A percentile compares a stretch with the other conserved stretches of the same genome.
phyloP scores from a whole-genome alignment of 2,329 filamentous ascomycete genomes.

The Fusarium stilboides region DNA sequence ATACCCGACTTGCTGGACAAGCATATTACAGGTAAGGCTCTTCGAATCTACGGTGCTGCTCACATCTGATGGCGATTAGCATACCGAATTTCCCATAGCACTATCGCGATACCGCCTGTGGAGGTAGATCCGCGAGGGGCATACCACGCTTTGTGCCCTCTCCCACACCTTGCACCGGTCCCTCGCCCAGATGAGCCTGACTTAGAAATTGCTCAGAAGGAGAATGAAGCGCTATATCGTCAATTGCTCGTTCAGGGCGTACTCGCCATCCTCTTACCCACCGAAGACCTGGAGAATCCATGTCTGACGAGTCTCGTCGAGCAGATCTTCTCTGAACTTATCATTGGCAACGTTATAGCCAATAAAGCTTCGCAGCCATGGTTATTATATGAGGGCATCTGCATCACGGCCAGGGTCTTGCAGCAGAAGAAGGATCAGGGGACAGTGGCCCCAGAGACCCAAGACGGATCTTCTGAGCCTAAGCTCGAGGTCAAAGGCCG shows the following conservation, averaged over 20 bases:
- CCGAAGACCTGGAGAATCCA: constrained; percentile 90
- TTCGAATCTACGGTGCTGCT: not conserved
- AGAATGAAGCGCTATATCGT: constrained; percentile 87
- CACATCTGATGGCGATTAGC: constrained; percentile 64
- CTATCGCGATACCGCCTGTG: constrained; percentile 71
- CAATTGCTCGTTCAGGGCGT: constrained; percentile 89
- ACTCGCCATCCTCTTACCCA: constrained; percentile 87
- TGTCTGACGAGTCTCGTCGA: constrained; percentile 87
- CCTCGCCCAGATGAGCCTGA: constrained; percentile 70
- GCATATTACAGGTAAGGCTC: constrained; percentile 81
- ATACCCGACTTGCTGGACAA: constrained; percentile 84
- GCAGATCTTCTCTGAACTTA: constrained; percentile 91
- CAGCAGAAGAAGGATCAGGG: constrained; percentile 50
- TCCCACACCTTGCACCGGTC: constrained; percentile 85
- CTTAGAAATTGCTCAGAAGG: constrained; percentile 72
- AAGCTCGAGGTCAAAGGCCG: constrained; percentile 35
- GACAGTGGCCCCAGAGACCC: constrained; percentile 32
- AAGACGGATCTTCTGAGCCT: constrained; percentile 19
- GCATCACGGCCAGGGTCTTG: constrained; percentile 73
- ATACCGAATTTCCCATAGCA: constrained; percentile 77
- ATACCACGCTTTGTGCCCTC: constrained; percentile 87
- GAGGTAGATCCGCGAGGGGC: constrained; percentile 75
- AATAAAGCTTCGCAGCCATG: constrained; percentile 88
- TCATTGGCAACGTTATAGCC: constrained; percentile 85
- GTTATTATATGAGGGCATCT: constrained; percentile 88